Base-by-base conservation (phyloP, 75 land plant genomes). In the Picea sitchensis region DNA sequence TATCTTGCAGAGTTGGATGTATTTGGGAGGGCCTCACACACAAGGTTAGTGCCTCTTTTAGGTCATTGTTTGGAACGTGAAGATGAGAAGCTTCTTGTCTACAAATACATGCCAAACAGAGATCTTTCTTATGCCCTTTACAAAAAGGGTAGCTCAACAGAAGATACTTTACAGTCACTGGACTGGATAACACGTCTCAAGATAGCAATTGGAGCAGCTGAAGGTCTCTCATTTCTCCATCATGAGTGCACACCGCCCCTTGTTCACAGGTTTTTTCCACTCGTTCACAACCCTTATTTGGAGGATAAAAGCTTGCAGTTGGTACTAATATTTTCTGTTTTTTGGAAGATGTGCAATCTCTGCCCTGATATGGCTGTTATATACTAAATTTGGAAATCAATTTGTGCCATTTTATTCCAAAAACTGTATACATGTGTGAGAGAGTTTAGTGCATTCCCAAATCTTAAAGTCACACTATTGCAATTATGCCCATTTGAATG, bases 101-200 rank as follows among this genome's bases (percentile, higher is more conserved):
- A 96, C 78, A 96, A 89, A 78, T 88, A 86, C 77, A 90, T 95
- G 87, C 93, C 90, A 21, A 84, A 95, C 83, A 88, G 93, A 17
- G 99, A 96, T 79, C 72, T 96, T 41, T 89, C 91, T 30, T 88
- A 68, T 80, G 89, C 95, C 11, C 84, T 96, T 81, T 89, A 83
- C 76, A 89, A 83, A 80, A 95, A 93, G 78, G 81, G 67, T 30
- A 79, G 83, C 56, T 23, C 73, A 14, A 77, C 82, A 9, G 92
- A 91, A 71, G 98, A 91, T 65, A 82, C 82, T 9, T 71, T 95
- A 79, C 93, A 91, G 82, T 93, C 96, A 12, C 64, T 95, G 80
- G 98, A 95, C 80, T 95, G 98, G 98, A 94, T 95, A 69, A 95
- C 94, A 36, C 86, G 98, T 60, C 82, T 95, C 75, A 95, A 95